Evolutionary conservation across 2,329 filamentous ascomycete genomes (phyloP), one percentile per base, ranked within the genome.

Genomic region (Ophiostoma pallidulum): DNA sequence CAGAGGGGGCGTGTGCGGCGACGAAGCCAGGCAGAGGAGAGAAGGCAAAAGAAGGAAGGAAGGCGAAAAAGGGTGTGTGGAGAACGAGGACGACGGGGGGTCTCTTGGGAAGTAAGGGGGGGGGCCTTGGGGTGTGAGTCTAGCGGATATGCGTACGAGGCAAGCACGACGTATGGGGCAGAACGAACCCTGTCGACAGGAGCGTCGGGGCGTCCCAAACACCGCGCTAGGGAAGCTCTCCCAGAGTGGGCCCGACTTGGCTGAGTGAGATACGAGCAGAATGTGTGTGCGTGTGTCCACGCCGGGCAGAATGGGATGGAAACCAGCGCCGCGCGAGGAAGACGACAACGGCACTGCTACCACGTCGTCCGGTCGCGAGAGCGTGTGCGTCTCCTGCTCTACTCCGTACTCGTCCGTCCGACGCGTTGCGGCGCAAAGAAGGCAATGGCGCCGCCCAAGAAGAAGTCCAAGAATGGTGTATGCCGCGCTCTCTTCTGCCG

Each of bases 391-490:
- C n/a, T n/a, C n/a, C n/a, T n/a, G n/a, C n/a, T n/a, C n/a, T n/a
- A n/a, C n/a, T n/a, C n/a, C n/a, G n/a, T n/a, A n/a, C n/a, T n/a
- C n/a, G n/a, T n/a, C n/a, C n/a, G n/a, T n/a, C n/a, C n/a, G n/a
- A n/a, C n/a, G n/a, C n/a, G n/a, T n/a, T n/a, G n/a, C n/a, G n/a
- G n/a, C n/a, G n/a, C n/a, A n/a, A n/a, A n/a, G n/a, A n/a, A n/a
- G n/a, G n/a, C n/a, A n/a, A 80, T 85, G 64, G 81, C 80, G 1
- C 88, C 89, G n/a, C 82, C 82, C 1, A 95, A 94, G 77, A 97
- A 97, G 77, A 95, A 94, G 78, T 75, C 81, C 14, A 94, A 94
- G 75, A 87, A 86, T 58, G 82, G 82, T 45, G 84, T 89, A n/a
- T n/a, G n/a, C n/a, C n/a, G n/a, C n/a, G n/a, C n/a, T n/a, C n/a